Conservation (phyloP, 225 moss, liverwort and hornwort genomes). For the Sphagnum contortum region DNA sequence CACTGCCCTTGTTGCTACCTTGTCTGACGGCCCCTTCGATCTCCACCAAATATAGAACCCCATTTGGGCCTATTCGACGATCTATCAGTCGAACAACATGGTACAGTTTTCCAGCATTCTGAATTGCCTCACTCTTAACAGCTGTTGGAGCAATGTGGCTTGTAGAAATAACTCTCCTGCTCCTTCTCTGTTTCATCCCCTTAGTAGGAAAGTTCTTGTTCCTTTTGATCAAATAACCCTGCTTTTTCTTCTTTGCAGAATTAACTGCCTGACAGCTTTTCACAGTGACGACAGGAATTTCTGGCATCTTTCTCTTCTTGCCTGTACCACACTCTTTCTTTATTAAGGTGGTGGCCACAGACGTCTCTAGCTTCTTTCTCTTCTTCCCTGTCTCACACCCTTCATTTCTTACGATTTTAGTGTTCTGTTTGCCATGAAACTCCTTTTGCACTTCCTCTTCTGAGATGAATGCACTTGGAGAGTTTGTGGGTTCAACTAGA, state of each 20-base stretch:
- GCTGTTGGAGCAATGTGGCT: conserved; percentile 15
- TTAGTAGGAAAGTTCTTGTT: not conserved
- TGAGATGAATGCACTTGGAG: not conserved
- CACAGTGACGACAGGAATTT: not conserved
- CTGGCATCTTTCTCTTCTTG: not conserved
- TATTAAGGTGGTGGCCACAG: not conserved
- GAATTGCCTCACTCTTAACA: not conserved
- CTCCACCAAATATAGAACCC: conserved; percentile 36
- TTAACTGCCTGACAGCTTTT: not conserved
- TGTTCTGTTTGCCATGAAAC: conserved; percentile 3
- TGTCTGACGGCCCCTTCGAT: conserved; percentile 22
- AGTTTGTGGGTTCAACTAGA: too few species aligned
- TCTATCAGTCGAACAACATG: conserved; percentile 30
- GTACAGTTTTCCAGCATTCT: conserved; percentile 17
- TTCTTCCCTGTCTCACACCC: not conserved
- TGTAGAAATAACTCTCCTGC: too few species aligned
- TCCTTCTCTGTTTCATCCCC: too few species aligned
- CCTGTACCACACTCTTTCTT: not conserved
- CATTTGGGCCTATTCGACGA: conserved; percentile 28
- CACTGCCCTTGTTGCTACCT: conserved; percentile 19
- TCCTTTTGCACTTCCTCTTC: conserved; percentile 1
- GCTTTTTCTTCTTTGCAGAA: conserved; percentile 1
- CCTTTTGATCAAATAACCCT: conserved; percentile 1
- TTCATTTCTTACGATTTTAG: not conserved
- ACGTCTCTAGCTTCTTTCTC: not conserved